These are phyloP conservation scores for Hondaea fermentalgiana DNA, from an alignment of 108 stramenopile genomes.

Conservation along the genomic window DNA sequence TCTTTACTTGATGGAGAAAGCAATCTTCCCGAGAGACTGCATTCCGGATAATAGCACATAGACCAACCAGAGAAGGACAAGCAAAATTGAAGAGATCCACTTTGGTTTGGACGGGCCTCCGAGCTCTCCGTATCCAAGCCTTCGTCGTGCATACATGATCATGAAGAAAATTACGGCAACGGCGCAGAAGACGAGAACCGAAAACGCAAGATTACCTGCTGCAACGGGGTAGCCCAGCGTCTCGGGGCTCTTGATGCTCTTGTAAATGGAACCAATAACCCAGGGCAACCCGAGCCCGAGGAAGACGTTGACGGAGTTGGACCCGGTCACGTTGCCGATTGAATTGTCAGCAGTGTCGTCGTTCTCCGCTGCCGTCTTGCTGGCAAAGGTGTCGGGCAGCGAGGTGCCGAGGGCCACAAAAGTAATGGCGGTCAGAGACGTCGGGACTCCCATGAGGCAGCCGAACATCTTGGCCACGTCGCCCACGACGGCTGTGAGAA, in stretches of 20 bases:
- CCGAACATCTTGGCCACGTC: conserved; percentile 34
- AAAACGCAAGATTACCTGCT: background rate
- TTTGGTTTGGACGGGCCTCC: conserved; percentile 14
- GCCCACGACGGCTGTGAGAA: conserved; percentile 23
- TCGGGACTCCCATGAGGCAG: conserved; percentile 25
- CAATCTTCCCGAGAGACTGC: background rate
- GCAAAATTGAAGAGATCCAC: background rate
- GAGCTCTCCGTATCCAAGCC: conserved; percentile 26
- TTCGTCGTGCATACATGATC: conserved; percentile 1
- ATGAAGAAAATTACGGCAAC: conserved; percentile 15
- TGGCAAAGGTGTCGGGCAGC: conserved; percentile 36
- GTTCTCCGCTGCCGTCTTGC: conserved; percentile 24
- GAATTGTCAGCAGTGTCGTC: conserved; percentile 31
- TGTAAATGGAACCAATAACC: conserved; percentile 34
- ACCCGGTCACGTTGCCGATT: conserved; percentile 37
- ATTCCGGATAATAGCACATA: background rate
- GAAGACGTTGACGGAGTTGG: conserved; percentile 40
- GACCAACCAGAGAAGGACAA: background rate
- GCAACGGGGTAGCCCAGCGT: background rate
- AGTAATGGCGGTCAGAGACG: conserved; percentile 30
- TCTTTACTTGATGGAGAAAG: no score
- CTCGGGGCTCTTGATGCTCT: background rate
- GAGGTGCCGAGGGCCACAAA: conserved; percentile 36
- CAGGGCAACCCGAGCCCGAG: conserved; percentile 37
- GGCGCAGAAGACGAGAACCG: conserved; percentile 16